Base-by-base conservation (phyloP, 2,329 filamentous ascomycete species). In the Fonsecaea nubica region DNA sequence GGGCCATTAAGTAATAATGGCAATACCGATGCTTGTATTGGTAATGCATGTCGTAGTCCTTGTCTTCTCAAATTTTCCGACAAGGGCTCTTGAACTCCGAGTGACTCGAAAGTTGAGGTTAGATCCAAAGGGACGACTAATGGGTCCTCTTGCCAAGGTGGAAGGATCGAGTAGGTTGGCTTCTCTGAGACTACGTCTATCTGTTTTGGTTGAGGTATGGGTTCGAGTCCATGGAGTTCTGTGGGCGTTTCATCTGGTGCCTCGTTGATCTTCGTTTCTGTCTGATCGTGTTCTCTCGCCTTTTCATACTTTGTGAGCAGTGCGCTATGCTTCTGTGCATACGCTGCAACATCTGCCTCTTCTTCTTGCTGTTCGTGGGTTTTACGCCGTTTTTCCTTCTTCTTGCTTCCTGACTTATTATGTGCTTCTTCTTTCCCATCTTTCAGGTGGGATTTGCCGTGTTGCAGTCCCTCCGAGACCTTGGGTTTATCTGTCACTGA, bases 11-110 rank as follows among this genome's bases (percentile, higher is more conserved):
- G 82, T 4, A 99, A 84, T 48, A 96, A 83, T 0, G 94, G 93
- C 32, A 99, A 84, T 0, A 95, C 85, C 0, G 89, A 88, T 4
- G 91, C 88, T 77, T 96, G 92, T 0, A 96, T 88, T 0, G 92
- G 90, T 75, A 95, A 89, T 0, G 92, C 91, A 57, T 89, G 82
- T 5, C 83, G 82, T 76, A 92, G 92, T 1, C 88, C 88, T 68
- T 90, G 89, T n/a, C 85, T 82, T 36, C 87, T 82, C 4, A 99
- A 82, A 5, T 85, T 84, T 18, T 86, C 83, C 1, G 88, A 80
- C 8, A 89, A 83, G 53, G 87, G 86, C 4, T 84, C 74, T 15
- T 86, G 79, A 42, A 97, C 84, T 0, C 87, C 87, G 0, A 95
- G 79, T 4, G 86, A 81, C 1, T 80, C 75, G 72, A 97, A 97